These are phyloP conservation scores for Aspergillus luchuensis DNA, from an alignment of 2,329 filamentous ascomycete genomes.

Conservation along the genomic window DNA sequence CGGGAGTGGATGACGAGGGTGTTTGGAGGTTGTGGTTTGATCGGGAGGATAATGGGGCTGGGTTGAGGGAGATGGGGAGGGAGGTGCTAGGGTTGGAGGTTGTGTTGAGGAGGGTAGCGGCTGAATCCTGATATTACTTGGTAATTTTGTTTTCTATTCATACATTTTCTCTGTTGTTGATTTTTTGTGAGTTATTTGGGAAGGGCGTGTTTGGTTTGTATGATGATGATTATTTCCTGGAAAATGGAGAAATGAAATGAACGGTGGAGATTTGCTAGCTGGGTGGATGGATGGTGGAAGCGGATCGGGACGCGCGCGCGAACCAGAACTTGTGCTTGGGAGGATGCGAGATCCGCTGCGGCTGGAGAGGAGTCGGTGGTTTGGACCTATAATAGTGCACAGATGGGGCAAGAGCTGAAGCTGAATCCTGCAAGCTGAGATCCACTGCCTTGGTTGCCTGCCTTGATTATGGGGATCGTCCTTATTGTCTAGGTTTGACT, in stretches of 20 bases:
- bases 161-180: too few species aligned
- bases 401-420: too few species aligned
- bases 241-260: background rate
- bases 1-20: conserved; percentile 23
- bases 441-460: too few species aligned
- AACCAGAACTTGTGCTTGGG: background rate
- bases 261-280: background rate
- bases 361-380: background rate
- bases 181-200: too few species aligned
- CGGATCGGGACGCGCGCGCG: conserved; percentile 2
- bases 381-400: too few species aligned
- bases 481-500: too few species aligned
- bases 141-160: too few species aligned
- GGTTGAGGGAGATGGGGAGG: conserved; percentile 14
- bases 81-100: conserved; percentile 27
- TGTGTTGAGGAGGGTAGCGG: conserved; percentile 22
- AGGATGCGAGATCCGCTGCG: background rate
- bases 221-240: too few species aligned
- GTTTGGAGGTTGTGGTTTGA: conserved; percentile 31
- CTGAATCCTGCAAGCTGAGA: too few species aligned
- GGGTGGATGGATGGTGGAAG: too few species aligned
- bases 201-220: too few species aligned
- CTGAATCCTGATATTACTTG: conserved; percentile 14
- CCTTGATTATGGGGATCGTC: too few species aligned
- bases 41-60: conserved; percentile 27